Percentiles rank a stretch among this genome's conserved stretches.
Evolutionary conservation across 257 asterid genomes (phyloP).

Genomic region (Pogostemon cablin): DNA sequence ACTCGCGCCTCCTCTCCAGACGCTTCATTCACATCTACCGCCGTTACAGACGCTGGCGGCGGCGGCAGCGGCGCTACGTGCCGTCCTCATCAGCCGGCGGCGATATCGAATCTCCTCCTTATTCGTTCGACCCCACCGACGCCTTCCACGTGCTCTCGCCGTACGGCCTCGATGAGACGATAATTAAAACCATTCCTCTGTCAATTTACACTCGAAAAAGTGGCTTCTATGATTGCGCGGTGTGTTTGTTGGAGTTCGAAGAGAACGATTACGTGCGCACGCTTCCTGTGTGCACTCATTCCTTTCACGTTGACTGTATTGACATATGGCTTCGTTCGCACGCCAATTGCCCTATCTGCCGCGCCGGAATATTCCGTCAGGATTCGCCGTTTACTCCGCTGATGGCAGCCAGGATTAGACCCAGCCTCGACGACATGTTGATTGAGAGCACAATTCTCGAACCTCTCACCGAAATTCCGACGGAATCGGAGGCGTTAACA

Average conservation of each 20-base stretch:
- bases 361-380: constrained; percentile 72
- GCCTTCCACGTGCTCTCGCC: constrained; percentile 82
- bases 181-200: constrained; percentile 82
- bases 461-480: constrained; percentile 52
- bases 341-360: constrained; percentile 94
- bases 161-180: constrained; percentile 83
- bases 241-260: constrained; percentile 84
- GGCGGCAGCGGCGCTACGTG: constrained; percentile 63
- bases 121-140: constrained; percentile 58
- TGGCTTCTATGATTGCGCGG: constrained; percentile 78
- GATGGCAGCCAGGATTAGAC: constrained; percentile 90
- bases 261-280: constrained; percentile 83
- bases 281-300: constrained; percentile 80
- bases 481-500: constrained; percentile 46
- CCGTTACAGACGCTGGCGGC: constrained; percentile 70
- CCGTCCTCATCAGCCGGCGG: constrained; percentile 83
- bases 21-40: constrained; percentile 63
- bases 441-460: constrained; percentile 61
- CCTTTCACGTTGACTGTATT: constrained; percentile 93
- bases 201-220: constrained; percentile 64
- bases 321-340: constrained; percentile 96
- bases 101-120: constrained; percentile 78
- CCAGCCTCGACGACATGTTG: constrained; percentile 75
- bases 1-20: constrained; percentile 88
- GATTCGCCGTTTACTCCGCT: constrained; percentile 88